Base-by-base conservation (phyloP, 495 filamentous ascomycete genomes). In the Annulohypoxylon maeteangense region DNA sequence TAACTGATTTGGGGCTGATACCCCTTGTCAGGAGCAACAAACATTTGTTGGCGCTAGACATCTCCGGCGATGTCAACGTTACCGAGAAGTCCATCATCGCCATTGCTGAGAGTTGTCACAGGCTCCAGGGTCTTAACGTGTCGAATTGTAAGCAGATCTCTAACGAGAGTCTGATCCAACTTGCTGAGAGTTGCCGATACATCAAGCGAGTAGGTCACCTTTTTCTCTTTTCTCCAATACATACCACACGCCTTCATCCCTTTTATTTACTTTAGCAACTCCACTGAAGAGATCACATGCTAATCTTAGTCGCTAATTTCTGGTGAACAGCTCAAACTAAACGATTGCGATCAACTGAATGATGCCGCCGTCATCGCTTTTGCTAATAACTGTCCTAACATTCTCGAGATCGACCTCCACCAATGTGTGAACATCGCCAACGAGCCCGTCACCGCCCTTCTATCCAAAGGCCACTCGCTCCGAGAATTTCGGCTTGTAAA, bases 371-470 rank as follows among this genome's bases (percentile, higher is more conserved):
- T 98, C 72, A 76, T 92, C 48, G 91, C 93, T 7, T 95, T 98
- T 75, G 96, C 96, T 32, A 83, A 89, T 27, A 87, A 93, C 77
- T 98, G 94, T 78, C 92, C 89, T 6, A 92, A 97, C 55, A 93
- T 99, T 32, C 86, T 99, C 42, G 96, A 99, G 79, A 97, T 98
- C 65, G 96, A 99, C 76, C 88, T 98, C 29, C 91, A 97, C 71
- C 90, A 91, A 74, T 98, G 95, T 82, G 87, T 86, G 29, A 83
- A 87, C 25, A 87, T 98, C 57, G 92, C 90, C 44, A 93, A 95
- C 76, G 85, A 88, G 8, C 90, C 96, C 0, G 85, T 98, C 42
- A 93, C 92, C 0, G 84, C 89, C 12, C 85, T 99, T 18, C 84
- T 98, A 50, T 83, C 85, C 14, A 89, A 90, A 59, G 90, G 94